phyloP scores from a whole-genome alignment of 2,329 filamentous ascomycete genomes.

The Drechslerella coelobrocha region DNA sequence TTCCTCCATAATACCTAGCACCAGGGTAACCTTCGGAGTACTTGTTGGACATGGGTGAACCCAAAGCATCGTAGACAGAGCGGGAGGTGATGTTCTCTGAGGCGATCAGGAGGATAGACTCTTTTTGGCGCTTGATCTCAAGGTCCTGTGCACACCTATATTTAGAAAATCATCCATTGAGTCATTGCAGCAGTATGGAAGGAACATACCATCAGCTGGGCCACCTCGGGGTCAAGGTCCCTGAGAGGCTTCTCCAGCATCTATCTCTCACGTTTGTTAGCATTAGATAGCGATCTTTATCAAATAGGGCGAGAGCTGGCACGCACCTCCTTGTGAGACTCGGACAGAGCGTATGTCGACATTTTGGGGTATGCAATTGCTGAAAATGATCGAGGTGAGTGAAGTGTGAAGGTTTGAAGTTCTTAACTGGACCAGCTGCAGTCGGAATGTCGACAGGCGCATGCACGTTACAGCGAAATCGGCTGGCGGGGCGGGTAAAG shows the following conservation, averaged over 20 bases:
- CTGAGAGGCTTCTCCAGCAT: conserved; percentile 95
- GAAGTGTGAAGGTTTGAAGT: too few species aligned
- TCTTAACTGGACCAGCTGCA: too few species aligned
- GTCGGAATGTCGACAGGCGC: too few species aligned
- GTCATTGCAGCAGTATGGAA: conserved; percentile 2
- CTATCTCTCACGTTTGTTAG: conserved; percentile 62
- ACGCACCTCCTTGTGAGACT: conserved; percentile 65
- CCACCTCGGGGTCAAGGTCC: conserved; percentile 91
- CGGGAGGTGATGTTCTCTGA: conserved; percentile 99
- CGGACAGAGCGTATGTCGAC: conserved; percentile 64
- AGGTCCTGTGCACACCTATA: conserved; percentile 68
- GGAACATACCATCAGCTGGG: conserved; percentile 85
- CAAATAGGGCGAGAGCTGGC: conserved; percentile 15
- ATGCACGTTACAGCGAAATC: conserved; percentile 4
- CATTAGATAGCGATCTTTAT: conserved; percentile 54
- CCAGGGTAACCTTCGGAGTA: conserved; percentile 99
- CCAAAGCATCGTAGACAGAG: conserved; percentile 95
- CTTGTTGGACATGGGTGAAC: conserved; percentile 96
- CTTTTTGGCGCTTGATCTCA: conserved; percentile 94
- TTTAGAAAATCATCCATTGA: neutral
- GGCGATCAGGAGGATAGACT: conserved; percentile 98
- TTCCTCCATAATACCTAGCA: conserved; percentile 98
- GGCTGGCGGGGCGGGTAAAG: conserved; percentile 46
- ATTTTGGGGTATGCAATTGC: conserved; percentile 52
- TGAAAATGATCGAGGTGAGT: too few species aligned